These are phyloP conservation scores for Rosa hybrid DNA, from an alignment of 331 rosid species.

Conservation along the genomic window DNA sequence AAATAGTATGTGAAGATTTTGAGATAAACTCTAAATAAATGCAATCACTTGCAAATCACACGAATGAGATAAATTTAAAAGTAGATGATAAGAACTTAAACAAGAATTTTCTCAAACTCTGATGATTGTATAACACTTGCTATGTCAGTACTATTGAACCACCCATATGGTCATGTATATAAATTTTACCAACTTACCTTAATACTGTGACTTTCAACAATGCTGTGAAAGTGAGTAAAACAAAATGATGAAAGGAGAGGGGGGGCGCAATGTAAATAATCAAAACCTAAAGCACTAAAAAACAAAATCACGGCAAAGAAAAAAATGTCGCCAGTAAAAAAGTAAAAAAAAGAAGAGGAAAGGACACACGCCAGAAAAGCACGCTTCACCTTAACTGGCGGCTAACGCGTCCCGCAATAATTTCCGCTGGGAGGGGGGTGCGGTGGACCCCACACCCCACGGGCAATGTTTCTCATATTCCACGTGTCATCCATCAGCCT, in stretches of 20 bases:
- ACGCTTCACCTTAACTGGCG: conserved; percentile 34
- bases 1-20: background rate
- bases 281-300: background rate
- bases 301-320: background rate
- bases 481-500: conserved; percentile 13
- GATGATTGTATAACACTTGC: too few relatives aligned
- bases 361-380: conserved; percentile 24
- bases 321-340: background rate
- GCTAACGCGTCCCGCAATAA: conserved; percentile 35
- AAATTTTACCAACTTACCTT: too few relatives aligned
- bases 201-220: too few relatives aligned
- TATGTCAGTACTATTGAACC: too few relatives aligned
- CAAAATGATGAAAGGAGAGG: background rate
- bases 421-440: conserved; percentile 4
- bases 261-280: background rate
- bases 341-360: background rate
- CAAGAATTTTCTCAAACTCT: too few relatives aligned
- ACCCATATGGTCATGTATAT: background rate
- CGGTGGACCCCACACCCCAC: conserved; percentile 28
- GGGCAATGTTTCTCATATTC: background rate
- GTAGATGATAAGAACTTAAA: too few relatives aligned
- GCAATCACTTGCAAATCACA: background rate
- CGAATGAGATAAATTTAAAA: background rate
- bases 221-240: too few relatives aligned
- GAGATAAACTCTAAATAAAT: background rate